Conservation (phyloP, 176 grass and related monocot genomes). For the Microstegium vimineum region DNA sequence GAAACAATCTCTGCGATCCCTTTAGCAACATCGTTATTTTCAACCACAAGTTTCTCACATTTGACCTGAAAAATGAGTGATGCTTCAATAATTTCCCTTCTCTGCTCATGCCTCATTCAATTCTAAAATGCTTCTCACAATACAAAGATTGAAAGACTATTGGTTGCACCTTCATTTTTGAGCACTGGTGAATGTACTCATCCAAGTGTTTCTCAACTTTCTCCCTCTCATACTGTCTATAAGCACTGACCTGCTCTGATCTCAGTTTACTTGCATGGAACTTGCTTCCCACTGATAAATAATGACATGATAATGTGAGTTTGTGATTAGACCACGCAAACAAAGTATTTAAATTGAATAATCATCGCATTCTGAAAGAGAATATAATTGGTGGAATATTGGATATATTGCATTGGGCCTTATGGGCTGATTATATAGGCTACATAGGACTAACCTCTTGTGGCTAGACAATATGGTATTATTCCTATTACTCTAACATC, state of each 20-base stretch:
- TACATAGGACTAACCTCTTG: no score
- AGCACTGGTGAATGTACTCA: constrained; percentile 46
- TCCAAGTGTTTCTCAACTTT: constrained; percentile 38
- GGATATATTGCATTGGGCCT: no score
- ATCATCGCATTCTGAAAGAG: no score
- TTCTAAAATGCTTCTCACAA: neutral
- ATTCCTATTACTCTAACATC: no score
- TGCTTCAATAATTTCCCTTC: neutral
- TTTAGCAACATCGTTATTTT: constrained; percentile 41
- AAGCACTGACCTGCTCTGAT: constrained; percentile 34
- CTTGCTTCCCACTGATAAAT: constrained; percentile 45
- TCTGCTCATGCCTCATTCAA: neutral
- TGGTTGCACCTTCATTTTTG: constrained; percentile 40
- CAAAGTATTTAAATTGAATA: neutral
- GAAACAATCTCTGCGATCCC: constrained; percentile 53
- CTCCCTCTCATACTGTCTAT: constrained; percentile 45
- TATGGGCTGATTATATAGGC: no score
- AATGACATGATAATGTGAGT: constrained; percentile 4
- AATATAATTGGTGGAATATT: no score
- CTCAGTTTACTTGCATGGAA: constrained; percentile 51
- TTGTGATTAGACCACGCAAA: neutral
- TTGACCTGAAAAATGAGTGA: constrained; percentile 39
- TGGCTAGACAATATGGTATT: no score
- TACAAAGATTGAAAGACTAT: neutral
- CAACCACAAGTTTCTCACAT: constrained; percentile 48